Conservation (phyloP, 1,284 basidiomycete genomes). For the Moesziomyces parantarcticus region DNA sequence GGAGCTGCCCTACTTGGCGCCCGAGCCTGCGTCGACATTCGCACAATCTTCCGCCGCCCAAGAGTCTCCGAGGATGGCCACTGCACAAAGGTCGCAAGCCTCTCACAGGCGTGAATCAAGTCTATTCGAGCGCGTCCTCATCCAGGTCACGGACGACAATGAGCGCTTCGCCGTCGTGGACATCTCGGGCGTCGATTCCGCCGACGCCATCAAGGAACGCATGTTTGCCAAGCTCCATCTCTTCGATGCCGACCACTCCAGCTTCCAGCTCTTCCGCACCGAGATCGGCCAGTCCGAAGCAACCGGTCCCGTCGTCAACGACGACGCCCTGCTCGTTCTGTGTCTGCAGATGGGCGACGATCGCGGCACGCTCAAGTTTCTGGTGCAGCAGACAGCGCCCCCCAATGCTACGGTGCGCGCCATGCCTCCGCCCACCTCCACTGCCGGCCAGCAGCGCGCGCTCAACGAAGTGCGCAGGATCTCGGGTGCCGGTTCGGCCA, state of each 20-base stretch:
- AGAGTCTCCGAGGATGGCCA: slow-evolving; percentile 15
- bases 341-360: slow-evolving; percentile 66
- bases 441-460: slow-evolving; percentile 19
- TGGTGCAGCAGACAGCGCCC: slow-evolving; percentile 54
- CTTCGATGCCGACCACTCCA: slow-evolving; percentile 53
- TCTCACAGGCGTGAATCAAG: slow-evolving; percentile 32
- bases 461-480: slow-evolving; percentile 26
- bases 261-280: slow-evolving; percentile 60
- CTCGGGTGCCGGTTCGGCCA: slow-evolving; percentile 16
- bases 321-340: slow-evolving; percentile 63
- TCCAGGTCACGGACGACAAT: slow-evolving; percentile 67
- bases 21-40: slow-evolving; percentile 10
- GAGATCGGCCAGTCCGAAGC: slow-evolving; percentile 64
- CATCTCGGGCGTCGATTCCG: slow-evolving; percentile 60
- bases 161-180: slow-evolving; percentile 67
- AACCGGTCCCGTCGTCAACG: slow-evolving; percentile 57
- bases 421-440: slow-evolving; percentile 47
- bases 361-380: slow-evolving; percentile 65
- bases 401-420: slow-evolving; percentile 36
- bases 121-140: slow-evolving; percentile 53
- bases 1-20: slow-evolving; percentile 40
- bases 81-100: slow-evolving; percentile 10
- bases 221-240: slow-evolving; percentile 63
- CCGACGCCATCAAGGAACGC: slow-evolving; percentile 63
- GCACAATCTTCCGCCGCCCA: background rate